Evolutionary conservation across 768 basidiomycete genomes (phyloP).

Genomic region (Russula ochroleuca): DNA sequence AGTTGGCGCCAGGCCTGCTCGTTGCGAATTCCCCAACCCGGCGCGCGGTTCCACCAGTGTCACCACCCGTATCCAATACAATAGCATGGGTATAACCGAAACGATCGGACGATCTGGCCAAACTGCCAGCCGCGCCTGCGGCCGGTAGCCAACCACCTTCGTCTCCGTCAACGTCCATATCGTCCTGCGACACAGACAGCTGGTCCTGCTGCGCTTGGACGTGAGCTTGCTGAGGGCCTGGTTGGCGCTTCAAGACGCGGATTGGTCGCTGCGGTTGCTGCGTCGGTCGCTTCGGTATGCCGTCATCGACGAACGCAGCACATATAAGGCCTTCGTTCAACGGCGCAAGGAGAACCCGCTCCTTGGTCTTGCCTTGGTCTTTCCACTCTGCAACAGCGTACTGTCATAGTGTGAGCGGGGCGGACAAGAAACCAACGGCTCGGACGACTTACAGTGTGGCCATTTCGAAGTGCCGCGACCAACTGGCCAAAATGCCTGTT

Average conservation of each 20-base stretch:
- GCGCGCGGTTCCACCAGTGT: not conserved
- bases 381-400: conserved; percentile 10
- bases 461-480: not conserved
- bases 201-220: too few relatives aligned
- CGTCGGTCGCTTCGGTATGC: not conserved
- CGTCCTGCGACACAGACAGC: too few relatives aligned
- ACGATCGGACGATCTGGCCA: too few relatives aligned
- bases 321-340: conserved; percentile 2
- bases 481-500: not conserved
- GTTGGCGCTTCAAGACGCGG: too few relatives aligned
- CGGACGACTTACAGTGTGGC: conserved; percentile 3
- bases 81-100: not conserved
- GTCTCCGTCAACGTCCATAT: too few relatives aligned
- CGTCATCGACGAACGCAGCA: conserved; percentile 1
- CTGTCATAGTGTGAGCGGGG: not conserved
- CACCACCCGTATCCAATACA: not conserved
- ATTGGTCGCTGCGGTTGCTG: not conserved
- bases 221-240: too few relatives aligned
- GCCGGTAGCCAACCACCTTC: too few relatives aligned
- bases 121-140: too few relatives aligned
- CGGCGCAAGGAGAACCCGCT: conserved; percentile 14
- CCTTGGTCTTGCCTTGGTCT: too few relatives aligned
- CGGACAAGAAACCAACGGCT: too few relatives aligned
- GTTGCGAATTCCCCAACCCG: not conserved
- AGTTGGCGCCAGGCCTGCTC: not conserved